Base-by-base conservation (phyloP, 441 rosid genomes). In the Cnidoscolus chayamansa region DNA sequence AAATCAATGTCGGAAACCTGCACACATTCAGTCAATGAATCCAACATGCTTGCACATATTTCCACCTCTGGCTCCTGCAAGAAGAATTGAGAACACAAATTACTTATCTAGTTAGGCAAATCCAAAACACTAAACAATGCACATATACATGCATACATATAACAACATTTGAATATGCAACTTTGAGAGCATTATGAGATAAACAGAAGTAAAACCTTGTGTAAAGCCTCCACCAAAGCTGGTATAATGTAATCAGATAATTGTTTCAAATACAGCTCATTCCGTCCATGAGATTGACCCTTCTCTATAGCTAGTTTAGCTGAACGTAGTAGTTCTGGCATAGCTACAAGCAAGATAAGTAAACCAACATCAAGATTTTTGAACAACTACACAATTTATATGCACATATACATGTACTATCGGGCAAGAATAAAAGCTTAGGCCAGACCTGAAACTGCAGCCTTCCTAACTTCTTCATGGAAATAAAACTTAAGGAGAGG, bases 391-490 rank as follows among this genome's bases (percentile, higher is more conserved):
- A 51, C 7, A 15, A 16, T 25, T 59, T 4, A 67, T n/a, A 55
- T 16, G 15, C n/a, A 35, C 43, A 16, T 10, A 17, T 15, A 51
- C 30, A 51, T 50, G 43, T 60, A 25, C 20, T 7, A 15, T 31
- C 20, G 43, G 17, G 32, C 60, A 37, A 51, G 31, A 45, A 11
- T 35, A 66, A 56, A 48, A 62, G 71, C 67, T 59, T 32, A 32
- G 30, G 56, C 4, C 20, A 10, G 83, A 96, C 99, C 99, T 86
- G 99, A 96, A 81, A 93, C 98, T 78, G 98, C 99, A 70, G 99
- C 99, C 85, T 91, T 96, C 87, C 99, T 93, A 65, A 96, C 99
- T 82, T 96, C 99, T 74, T 96, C 99, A 32, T 96, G 99, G 83
- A 96, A 96, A 84, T 96, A 96, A 84, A 96, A 96, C 81, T 96